Conservation (phyloP, 495 filamentous ascomycete genomes). For the Penicillium cosmopolitanum region DNA sequence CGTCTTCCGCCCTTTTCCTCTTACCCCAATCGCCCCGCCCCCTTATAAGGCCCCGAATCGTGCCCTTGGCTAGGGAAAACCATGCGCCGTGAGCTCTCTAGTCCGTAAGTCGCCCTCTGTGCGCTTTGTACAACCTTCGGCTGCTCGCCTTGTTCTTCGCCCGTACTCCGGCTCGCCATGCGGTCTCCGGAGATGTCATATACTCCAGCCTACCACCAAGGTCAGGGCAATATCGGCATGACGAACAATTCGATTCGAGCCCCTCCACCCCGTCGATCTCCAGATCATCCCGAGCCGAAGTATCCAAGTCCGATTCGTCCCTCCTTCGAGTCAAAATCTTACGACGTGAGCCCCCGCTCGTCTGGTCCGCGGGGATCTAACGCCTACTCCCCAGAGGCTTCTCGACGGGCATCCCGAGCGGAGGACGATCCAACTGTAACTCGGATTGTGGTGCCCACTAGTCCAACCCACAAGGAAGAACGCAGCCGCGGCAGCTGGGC, state of each 20-base stretch:
- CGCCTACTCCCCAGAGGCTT: slow-evolving; percentile 22
- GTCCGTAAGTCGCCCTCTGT: slow-evolving; percentile 38
- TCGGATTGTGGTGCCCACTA: slow-evolving; percentile 32
- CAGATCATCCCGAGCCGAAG: slow-evolving; percentile 21
- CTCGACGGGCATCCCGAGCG: slow-evolving; percentile 19
- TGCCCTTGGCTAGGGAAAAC: slow-evolving; percentile 34
- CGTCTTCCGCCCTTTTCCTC: slow-evolving; percentile 15
- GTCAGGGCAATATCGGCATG: slow-evolving; percentile 31
- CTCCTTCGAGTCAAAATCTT: slow-evolving; percentile 15
- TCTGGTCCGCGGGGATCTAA: slow-evolving; percentile 23
- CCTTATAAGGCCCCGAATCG: slow-evolving; percentile 17
- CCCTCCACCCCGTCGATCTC: slow-evolving; percentile 28
- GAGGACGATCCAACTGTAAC: slow-evolving; percentile 33
- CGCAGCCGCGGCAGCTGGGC: slow-evolving; percentile 40
- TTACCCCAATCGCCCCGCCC: slow-evolving; percentile 13
- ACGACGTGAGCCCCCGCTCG: slow-evolving; percentile 23
- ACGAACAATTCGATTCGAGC: slow-evolving; percentile 24
- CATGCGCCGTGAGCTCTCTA: slow-evolving; percentile 42
- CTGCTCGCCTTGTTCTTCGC: slow-evolving; percentile 15
- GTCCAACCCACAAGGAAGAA: slow-evolving; percentile 38
- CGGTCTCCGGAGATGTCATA: slow-evolving; percentile 47
- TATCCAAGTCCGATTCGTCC: slow-evolving; percentile 17
- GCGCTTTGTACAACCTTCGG: slow-evolving; percentile 43
- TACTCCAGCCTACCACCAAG: slow-evolving; percentile 44
- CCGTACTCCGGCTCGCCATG: slow-evolving; percentile 34